Percentiles rank a stretch among this genome's conserved stretches.
Evolutionary conservation across 73 alveolate species (phyloP).

Genomic region (Paraurostyla sp.): DNA sequence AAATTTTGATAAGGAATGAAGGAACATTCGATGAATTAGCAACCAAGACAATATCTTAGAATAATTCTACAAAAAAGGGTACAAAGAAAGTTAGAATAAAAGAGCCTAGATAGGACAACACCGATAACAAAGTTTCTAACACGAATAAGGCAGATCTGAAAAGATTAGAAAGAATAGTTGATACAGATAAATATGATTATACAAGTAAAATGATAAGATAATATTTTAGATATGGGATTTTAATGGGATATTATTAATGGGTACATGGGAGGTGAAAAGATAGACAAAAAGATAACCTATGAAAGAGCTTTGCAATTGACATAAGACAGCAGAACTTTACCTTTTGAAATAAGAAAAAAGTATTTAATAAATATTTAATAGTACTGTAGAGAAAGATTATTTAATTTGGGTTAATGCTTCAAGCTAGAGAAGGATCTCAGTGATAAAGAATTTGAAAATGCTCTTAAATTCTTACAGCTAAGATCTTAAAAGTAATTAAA

Average conservation of each 20-base stretch:
- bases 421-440: conserved; percentile 31
- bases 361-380: not conserved
- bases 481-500: conserved; percentile 6
- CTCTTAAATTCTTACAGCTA: conserved; percentile 29
- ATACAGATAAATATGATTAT: conserved; percentile 46
- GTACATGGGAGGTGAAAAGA: conserved; percentile 56
- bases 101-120: not conserved
- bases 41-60: not conserved
- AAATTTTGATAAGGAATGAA: not conserved
- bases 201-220: not conserved
- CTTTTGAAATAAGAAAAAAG: conserved; percentile 48
- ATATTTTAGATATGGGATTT: conserved; percentile 17
- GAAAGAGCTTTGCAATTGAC: conserved; percentile 40
- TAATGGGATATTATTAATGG: conserved; percentile 67
- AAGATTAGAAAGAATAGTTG: conserved; percentile 51
- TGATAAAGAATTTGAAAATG: conserved; percentile 51
- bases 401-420: conserved; percentile 12
- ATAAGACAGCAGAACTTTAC: conserved; percentile 1
- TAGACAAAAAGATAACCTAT: conserved; percentile 4
- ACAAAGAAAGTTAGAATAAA: not conserved
- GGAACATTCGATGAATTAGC: not conserved
- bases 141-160: not conserved
- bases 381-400: not conserved
- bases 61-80: not conserved
- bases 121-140: not conserved